Percentiles rank a stretch among this genome's conserved stretches.
Evolutionary conservation across 2,329 filamentous ascomycete species (phyloP).

Genomic region (Paracoccidioides lutzii): DNA sequence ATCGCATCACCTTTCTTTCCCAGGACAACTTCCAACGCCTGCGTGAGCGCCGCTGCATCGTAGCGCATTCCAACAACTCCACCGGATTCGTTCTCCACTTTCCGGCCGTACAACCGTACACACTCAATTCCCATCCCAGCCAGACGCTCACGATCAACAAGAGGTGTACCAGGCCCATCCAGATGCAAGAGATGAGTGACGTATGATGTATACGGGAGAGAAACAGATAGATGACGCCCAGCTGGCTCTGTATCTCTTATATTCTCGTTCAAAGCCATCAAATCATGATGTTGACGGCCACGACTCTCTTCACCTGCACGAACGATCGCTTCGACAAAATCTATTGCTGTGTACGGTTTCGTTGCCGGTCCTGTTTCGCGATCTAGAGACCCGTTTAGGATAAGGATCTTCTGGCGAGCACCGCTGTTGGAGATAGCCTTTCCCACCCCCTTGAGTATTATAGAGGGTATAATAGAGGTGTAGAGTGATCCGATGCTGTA

Average conservation of each 20-base stretch:
- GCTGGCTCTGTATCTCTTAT: neutral
- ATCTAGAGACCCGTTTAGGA: constrained; percentile 72
- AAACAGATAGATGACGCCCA: neutral
- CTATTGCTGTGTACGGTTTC: constrained; percentile 55
- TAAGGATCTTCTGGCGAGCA: constrained; percentile 58
- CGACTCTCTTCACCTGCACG: constrained; percentile 59
- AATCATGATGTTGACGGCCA: constrained; percentile 23
- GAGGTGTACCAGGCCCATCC: constrained; percentile 56
- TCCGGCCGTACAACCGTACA: constrained; percentile 62
- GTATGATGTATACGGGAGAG: constrained; percentile 49
- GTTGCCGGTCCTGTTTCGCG: constrained; percentile 67
- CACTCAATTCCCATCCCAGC: constrained; percentile 59
- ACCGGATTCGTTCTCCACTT: constrained; percentile 33
- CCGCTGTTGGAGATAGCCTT: constrained; percentile 44
- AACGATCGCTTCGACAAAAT: constrained; percentile 72
- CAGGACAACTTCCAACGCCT: constrained; percentile 65
- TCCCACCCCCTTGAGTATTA: constrained; percentile 67
- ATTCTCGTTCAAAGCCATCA: neutral
- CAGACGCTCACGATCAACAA: constrained; percentile 54
- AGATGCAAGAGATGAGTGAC: constrained; percentile 77
- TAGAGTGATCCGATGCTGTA: constrained; percentile 94
- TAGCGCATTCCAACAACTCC: constrained; percentile 50
- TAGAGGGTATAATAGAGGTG: constrained; percentile 71
- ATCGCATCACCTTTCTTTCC: constrained; percentile 48
- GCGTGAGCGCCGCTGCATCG: constrained; percentile 59